Percentiles rank a stretch among this genome's conserved stretches.
phyloP scores from a whole-genome alignment of 768 basidiomycete species.

The Auricularia auricula-judae region DNA sequence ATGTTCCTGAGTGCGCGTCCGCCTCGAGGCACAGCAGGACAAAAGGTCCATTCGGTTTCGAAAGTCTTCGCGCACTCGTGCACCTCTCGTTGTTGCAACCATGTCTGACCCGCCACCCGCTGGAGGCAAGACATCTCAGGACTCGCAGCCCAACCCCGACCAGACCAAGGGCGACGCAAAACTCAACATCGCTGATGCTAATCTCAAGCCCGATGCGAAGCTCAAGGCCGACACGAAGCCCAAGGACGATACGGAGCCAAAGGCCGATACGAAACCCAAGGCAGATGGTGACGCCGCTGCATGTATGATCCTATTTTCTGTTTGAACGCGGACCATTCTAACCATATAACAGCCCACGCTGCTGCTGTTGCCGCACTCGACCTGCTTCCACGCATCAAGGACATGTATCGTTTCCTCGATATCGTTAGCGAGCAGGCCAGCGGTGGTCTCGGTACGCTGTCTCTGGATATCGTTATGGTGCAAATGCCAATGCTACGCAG shows the following conservation, averaged over 20 bases:
- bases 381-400: conserved; percentile 20
- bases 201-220: too few species aligned
- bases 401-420: conserved; percentile 44
- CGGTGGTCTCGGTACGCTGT: conserved; percentile 29
- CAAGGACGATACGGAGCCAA: too few species aligned
- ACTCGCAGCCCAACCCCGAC: too few species aligned
- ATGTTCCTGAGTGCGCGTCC: background rate
- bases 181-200: background rate
- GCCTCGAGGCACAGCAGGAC: background rate
- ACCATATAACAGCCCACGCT: background rate
- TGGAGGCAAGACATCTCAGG: too few species aligned
- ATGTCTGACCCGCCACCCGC: too few species aligned
- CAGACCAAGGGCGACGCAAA: background rate
- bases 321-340: too few species aligned
- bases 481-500: conserved; percentile 17
- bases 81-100: too few species aligned
- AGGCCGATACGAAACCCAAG: too few species aligned
- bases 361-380: background rate
- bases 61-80: too few species aligned
- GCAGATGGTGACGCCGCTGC: too few species aligned
- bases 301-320: too few species aligned
- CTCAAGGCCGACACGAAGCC: too few species aligned
- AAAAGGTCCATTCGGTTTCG: background rate
- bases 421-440: conserved; percentile 40
- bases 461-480: background rate